A percentile compares a stretch with the other conserved stretches of the same genome.
These are phyloP conservation scores for Pseudocercospora fijiensis DNA, from an alignment of 2,329 filamentous ascomycete genomes.

Conservation along the genomic window DNA sequence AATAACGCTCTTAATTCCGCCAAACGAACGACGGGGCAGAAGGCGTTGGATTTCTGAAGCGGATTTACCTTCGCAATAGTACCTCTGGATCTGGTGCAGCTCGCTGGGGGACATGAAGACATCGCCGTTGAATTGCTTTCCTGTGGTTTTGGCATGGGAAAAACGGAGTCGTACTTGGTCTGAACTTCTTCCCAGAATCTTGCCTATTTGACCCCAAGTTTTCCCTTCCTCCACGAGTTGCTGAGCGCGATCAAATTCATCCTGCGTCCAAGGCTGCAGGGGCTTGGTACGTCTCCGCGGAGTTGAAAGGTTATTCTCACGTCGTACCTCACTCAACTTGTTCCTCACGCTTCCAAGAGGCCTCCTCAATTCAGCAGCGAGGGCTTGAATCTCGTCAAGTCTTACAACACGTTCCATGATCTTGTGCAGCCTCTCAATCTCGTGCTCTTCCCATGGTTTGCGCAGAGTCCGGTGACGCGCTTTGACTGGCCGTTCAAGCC, in stretches of 20 bases:
- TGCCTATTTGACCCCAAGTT: neutral
- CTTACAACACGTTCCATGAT: neutral
- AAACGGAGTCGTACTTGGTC: neutral
- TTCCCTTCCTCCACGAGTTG: neutral
- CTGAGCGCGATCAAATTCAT: neutral
- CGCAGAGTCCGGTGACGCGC: neutral
- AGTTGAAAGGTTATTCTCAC: neutral
- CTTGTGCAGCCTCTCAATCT: neutral
- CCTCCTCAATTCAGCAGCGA: neutral
- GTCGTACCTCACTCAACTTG: neutral
- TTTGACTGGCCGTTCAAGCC: neutral
- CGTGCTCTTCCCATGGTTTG: neutral
- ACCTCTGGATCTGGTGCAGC: neutral
- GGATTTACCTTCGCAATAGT: neutral
- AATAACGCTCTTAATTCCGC: no score
- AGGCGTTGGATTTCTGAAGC: neutral
- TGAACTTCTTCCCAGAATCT: neutral
- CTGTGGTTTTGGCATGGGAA: neutral
- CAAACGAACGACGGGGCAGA: neutral
- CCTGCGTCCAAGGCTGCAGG: neutral
- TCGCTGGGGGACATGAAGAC: neutral
- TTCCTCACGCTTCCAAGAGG: neutral
- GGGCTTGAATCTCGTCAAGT: neutral
- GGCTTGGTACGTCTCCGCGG: neutral
- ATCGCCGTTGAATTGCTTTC: neutral